phyloP scores from a whole-genome alignment of 2,329 filamentous ascomycete genomes.

The Pseudogymnoascus sp. region DNA sequence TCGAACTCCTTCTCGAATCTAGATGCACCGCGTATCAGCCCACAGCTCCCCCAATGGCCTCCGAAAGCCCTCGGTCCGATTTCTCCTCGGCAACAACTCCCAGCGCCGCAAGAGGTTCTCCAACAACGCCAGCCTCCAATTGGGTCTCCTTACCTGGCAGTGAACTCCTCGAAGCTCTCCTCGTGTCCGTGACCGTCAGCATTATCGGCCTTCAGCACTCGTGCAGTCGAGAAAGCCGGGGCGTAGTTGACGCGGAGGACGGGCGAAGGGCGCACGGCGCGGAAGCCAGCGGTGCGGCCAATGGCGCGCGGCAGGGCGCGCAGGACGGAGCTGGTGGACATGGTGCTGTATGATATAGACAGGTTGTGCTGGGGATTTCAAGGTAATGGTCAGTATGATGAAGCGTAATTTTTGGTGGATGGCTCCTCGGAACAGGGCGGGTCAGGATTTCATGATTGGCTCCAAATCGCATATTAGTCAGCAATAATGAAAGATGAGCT shows the following conservation, averaged over 20 bases:
- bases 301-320: slow-evolving; percentile 7
- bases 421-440: slow-evolving; percentile 6
- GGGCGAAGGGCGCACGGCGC: background rate
- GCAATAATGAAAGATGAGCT: background rate
- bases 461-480: background rate
- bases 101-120: background rate
- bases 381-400: background rate
- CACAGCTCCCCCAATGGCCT: background rate
- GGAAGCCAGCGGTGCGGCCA: slow-evolving; percentile 5
- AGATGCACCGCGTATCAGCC: slow-evolving; percentile 13
- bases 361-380: slow-evolving; percentile 1
- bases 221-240: slow-evolving; percentile 34
- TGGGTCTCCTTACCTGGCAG: slow-evolving; percentile 65
- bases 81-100: slow-evolving; percentile 11
- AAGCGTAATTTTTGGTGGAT: slow-evolving; percentile 7
- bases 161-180: slow-evolving; percentile 99
- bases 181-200: slow-evolving; percentile 66
- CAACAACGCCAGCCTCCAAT: slow-evolving; percentile 22
- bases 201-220: slow-evolving; percentile 34
- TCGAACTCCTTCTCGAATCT: slow-evolving; percentile 99
- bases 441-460: slow-evolving; percentile 6
- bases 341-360: slow-evolving; percentile 3
- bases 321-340: slow-evolving; percentile 6
- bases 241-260: background rate
- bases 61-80: background rate